Base-by-base conservation (phyloP, 495 filamentous ascomycete genomes). In the Penicillium soppii region DNA sequence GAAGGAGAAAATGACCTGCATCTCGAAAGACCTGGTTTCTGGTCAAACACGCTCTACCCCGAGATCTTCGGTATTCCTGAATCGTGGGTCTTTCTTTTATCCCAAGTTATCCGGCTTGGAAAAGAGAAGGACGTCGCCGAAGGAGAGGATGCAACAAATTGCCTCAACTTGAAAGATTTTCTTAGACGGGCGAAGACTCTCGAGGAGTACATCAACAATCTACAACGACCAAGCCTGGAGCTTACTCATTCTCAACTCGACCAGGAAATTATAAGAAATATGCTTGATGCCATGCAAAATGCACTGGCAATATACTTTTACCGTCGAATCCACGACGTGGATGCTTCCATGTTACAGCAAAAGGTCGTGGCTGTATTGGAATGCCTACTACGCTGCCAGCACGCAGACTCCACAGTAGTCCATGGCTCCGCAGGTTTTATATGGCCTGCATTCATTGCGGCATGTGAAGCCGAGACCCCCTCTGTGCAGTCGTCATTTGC, bases 301-400 rank as follows among this genome's bases (percentile, higher is more conserved):
- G 61, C 62, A 1, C 38, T 68, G 13, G 48, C 53, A 2, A 63
- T 68, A 16, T 68, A 63, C 43, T 68, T 68, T 33, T 68, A 68
- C 43, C 59, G 65, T 8, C 57, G 65, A 12, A 54, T 68, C 1
- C 57, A 68, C 39, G 55, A 65, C n/a, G 36, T 65, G 25, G 51
- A 65, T 21, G 42, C 59, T 5, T 53, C 52, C 0, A 59, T 61
- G 16, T 33, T 65, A 9, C 65, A 65, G 32, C 47, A 56, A 15
- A 56, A 61, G 17, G 65, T 62, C 5, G 16, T 38, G 10, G 35
- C 50, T 10, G 54, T 68, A 8, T 51, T 56, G 7, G 59, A 68
- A n/a, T 46, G 51, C 10, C 27, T 63, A 17, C 33, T 57, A 1
- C 54, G 60, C 22, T 54, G 48, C 36, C 47, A 62, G 9, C 21